A percentile compares a stretch with the other conserved stretches of the same genome.
phyloP scores from a whole-genome alignment of 257 asterid genomes.

The Jasminum sambac region DNA sequence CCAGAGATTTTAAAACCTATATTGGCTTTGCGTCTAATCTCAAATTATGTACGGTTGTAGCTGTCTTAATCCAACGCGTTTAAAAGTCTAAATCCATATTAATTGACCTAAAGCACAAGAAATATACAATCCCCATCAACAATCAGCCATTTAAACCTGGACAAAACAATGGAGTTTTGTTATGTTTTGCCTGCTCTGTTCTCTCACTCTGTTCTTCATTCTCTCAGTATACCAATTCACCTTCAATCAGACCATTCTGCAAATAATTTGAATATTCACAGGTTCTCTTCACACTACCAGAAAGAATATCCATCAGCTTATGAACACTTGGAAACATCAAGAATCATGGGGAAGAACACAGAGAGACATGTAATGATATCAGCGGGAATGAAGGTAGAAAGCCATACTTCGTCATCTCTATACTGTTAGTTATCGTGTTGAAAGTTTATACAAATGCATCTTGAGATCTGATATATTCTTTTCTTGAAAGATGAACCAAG shows the following conservation, averaged over 20 bases:
- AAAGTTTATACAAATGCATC: not conserved
- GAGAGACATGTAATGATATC: constrained; percentile 29
- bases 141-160: constrained; percentile 24
- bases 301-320: constrained; percentile 26
- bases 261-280: not conserved
- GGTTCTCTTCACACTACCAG: not conserved
- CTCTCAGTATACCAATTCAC: not conserved
- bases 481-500: constrained; percentile 27
- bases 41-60: not conserved
- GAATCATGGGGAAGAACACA: constrained; percentile 34
- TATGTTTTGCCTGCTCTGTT: constrained; percentile 1
- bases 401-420: not conserved
- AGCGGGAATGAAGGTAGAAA: constrained; percentile 37
- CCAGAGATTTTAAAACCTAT: not conserved
- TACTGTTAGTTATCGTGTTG: not conserved
- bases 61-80: constrained; percentile 20
- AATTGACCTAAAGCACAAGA: not conserved
- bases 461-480: constrained; percentile 11
- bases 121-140: constrained; percentile 24
- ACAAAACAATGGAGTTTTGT: not conserved
- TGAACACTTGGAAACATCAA: constrained; percentile 24
- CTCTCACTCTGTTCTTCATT: constrained; percentile 14
- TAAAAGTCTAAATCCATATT: not conserved
- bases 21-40: not conserved
- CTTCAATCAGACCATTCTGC: not conserved